Conservation (phyloP, 2,329 filamentous ascomycete genomes). For the Xylariaceae sp. region DNA sequence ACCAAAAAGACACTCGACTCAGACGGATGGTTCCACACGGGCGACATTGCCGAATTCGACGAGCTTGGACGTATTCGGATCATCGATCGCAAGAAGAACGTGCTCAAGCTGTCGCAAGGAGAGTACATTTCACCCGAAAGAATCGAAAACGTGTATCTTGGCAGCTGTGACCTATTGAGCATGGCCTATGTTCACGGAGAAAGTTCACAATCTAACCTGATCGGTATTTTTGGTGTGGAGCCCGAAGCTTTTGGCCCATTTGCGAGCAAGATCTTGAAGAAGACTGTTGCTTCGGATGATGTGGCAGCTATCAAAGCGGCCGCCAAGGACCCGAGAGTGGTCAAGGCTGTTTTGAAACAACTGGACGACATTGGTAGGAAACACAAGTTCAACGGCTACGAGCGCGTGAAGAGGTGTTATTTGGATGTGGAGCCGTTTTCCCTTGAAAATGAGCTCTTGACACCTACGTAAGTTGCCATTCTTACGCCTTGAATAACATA, state of each 20-base stretch:
- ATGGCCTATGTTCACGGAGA: conserved; percentile 92
- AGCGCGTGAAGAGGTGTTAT: conserved; percentile 70
- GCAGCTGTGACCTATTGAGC: conserved; percentile 71
- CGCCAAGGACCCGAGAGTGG: conserved; percentile 64
- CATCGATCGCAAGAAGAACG: conserved; percentile 96
- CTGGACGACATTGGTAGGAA: conserved; percentile 74
- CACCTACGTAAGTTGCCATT: conserved; percentile 70
- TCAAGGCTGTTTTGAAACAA: conserved; percentile 70
- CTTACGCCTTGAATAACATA: not conserved
- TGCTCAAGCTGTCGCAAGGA: conserved; percentile 96
- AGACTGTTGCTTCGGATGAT: conserved; percentile 61
- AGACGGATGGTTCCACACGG: conserved; percentile 96
- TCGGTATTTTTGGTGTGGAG: conserved; percentile 84
- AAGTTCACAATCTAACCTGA: conserved; percentile 72
- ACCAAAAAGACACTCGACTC: conserved; percentile 76
- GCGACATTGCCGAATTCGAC: conserved; percentile 86
- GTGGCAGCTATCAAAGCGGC: conserved; percentile 63
- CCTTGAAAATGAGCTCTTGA: conserved; percentile 86
- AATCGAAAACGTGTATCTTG: conserved; percentile 90
- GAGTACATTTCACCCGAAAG: conserved; percentile 98
- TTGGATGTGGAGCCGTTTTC: conserved; percentile 86
- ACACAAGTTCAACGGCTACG: conserved; percentile 88
- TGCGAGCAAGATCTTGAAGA: conserved; percentile 71
- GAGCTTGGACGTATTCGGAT: conserved; percentile 83
- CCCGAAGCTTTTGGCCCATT: conserved; percentile 79